These are phyloP conservation scores for Diaporthe sp. DNA, from an alignment of 2,329 filamentous ascomycete species.

Conservation along the genomic window DNA sequence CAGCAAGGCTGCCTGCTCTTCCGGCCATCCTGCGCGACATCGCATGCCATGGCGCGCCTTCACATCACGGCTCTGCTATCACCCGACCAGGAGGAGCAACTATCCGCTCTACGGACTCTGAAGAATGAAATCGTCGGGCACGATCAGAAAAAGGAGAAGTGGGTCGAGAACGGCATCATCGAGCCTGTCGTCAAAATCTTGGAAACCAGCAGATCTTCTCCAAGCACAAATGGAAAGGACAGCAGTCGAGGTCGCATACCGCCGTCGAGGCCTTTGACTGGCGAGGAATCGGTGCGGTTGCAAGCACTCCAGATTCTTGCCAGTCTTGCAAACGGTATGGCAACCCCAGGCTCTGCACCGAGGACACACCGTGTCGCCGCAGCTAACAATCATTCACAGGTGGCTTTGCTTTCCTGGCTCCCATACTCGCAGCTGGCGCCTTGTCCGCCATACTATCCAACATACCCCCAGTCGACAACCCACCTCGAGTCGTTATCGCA, in stretches of 20 bases:
- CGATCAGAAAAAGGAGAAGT: slow-evolving; percentile 85
- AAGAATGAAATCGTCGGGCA: slow-evolving; percentile 95
- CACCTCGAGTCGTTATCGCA: slow-evolving; percentile 77
- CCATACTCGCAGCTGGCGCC: slow-evolving; percentile 77
- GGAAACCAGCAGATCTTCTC: slow-evolving; percentile 51
- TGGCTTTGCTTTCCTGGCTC: slow-evolving; percentile 82
- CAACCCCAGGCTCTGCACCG: background rate
- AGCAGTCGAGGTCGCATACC: slow-evolving; percentile 49
- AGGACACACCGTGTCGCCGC: background rate
- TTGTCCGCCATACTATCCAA: slow-evolving; percentile 80
- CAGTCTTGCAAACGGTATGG: slow-evolving; percentile 85
- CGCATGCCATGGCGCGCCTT: slow-evolving; percentile 66
- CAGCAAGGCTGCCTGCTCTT: background rate
- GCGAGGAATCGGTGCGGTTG: slow-evolving; percentile 78
- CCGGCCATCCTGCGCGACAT: background rate
- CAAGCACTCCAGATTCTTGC: slow-evolving; percentile 89
- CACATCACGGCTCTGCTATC: slow-evolving; percentile 67
- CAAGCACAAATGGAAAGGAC: slow-evolving; percentile 58
- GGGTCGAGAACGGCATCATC: slow-evolving; percentile 79
- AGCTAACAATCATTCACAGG: slow-evolving; percentile 63
- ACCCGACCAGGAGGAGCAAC: slow-evolving; percentile 65
- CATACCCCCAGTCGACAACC: slow-evolving; percentile 75
- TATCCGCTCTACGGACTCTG: slow-evolving; percentile 76
- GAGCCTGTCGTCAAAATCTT: slow-evolving; percentile 68
- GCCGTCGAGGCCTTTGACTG: slow-evolving; percentile 60